A percentile compares a stretch with the other conserved stretches of the same genome.
These are phyloP conservation scores for Lactifluus piperatus DNA, from an alignment of 768 basidiomycete species.

Conservation along the genomic window DNA sequence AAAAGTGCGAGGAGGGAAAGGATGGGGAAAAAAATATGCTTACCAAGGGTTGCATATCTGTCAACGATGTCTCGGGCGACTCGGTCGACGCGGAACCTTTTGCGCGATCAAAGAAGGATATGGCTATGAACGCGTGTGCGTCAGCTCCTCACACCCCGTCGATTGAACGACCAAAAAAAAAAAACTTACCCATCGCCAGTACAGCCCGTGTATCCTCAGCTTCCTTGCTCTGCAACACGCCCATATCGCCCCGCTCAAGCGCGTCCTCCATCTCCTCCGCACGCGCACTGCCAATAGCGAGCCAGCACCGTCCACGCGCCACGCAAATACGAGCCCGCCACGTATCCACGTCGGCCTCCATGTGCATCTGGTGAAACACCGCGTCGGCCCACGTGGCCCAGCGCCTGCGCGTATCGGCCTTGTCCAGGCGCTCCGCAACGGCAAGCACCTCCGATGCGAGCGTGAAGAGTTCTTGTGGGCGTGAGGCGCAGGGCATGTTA, in stretches of 20 bases:
- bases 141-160: too few relatives aligned
- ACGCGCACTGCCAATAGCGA: constrained; percentile 46
- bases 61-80: constrained; percentile 2
- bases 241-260: constrained; percentile 36
- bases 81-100: constrained; percentile 21
- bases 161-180: constrained; percentile 17
- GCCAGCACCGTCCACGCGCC: constrained; percentile 46
- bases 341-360: constrained; percentile 46
- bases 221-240: constrained; percentile 36
- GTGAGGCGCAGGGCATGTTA: constrained; percentile 30
- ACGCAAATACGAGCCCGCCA: constrained; percentile 40
- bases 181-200: constrained; percentile 35
- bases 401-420: constrained; percentile 36
- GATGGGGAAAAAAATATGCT: background rate
- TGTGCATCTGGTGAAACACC: constrained; percentile 54
- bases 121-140: constrained; percentile 13
- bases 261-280: constrained; percentile 48
- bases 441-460: constrained; percentile 54
- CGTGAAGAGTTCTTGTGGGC: constrained; percentile 51
- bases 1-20: background rate
- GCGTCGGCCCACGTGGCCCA: constrained; percentile 58
- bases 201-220: constrained; percentile 50
- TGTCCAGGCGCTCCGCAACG: constrained; percentile 46
- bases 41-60: constrained; percentile 22
- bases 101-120: constrained; percentile 29